Evolutionary conservation across 768 basidiomycete genomes (phyloP), one percentile per base, ranked within the genome.

Genomic region (Tephrocybe sp.): DNA sequence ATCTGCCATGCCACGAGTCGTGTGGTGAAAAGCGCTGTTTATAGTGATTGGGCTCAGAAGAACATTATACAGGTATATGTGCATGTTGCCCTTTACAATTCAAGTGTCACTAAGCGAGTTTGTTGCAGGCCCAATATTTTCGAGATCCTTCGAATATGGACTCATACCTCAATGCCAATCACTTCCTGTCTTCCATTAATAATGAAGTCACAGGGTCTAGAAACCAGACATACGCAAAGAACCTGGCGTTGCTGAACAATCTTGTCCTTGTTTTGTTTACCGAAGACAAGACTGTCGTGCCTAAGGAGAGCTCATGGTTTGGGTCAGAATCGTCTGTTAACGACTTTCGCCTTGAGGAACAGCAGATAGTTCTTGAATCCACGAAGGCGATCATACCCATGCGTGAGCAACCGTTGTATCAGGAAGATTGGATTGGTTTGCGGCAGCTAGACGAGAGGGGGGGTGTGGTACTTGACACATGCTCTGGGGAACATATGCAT

Each of bases 281-380:
- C 1, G 66, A 82, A 51, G 92, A 93, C 64, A 73, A 76, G 64
- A 92, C 88, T 3, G 86, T 89, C 19, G 74, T 92, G 16, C 92
- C 92, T 0, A 90, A 89, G 65, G 90, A 92, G 67, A 89, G 81
- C 58, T 71, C 87, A 10, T 92, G 90, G 91, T 93, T 94, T 66
- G 90, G 88, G 5, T 85, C 87, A 3, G 85, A 87, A 59, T 74
- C 73, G 1, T 69, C 66, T 19, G 67, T 72, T 16, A 72, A 71
- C 11, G 73, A 76, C 14, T 68, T 68, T 7, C 53, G 48, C 4
- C 8, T 5, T 5, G 43, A 46, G 16, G 43, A 44, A 17, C 46
- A 58, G 17, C 49, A 60, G 33, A 52, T 54, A 17, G 43, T 52
- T 16, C 39, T 49, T 34, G 54, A 39, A 30, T 45, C 55, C 22